Percentiles rank a stretch among this genome's conserved stretches.
These are phyloP conservation scores for Wickerhamia fluorescens DNA, from an alignment of 805 yeast species.

Conservation along the genomic window DNA sequence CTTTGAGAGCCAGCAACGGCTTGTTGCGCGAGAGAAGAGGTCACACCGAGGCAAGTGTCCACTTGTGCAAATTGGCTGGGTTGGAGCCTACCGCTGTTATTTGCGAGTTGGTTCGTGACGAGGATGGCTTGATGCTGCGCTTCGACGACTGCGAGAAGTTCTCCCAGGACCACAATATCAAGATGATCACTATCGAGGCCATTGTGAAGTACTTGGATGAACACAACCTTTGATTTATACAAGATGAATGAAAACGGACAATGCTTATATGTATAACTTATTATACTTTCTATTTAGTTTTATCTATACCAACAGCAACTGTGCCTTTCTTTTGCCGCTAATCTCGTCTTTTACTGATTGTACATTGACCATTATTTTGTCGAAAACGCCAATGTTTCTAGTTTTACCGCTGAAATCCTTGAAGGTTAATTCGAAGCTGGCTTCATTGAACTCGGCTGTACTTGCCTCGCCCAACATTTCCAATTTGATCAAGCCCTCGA, in stretches of 20 bases:
- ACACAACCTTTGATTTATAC: too few species aligned
- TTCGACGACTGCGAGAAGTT: conserved; percentile 77
- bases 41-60: conserved; percentile 96
- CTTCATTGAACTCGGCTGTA: conserved; percentile 69
- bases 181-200: conserved; percentile 73
- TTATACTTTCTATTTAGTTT: too few species aligned
- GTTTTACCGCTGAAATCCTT: conserved; percentile 34
- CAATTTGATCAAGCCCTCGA: conserved; percentile 84
- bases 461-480: conserved; percentile 65
- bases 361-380: conserved; percentile 77
- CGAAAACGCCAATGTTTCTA: conserved; percentile 66
- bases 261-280: too few species aligned
- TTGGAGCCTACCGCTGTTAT: conserved; percentile 84
- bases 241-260: too few species aligned
- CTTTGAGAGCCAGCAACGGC: conserved; percentile 85
- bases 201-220: conserved; percentile 40
- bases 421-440: conserved; percentile 61
- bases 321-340: conserved; percentile 91
- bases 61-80: conserved; percentile 70
- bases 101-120: conserved; percentile 88
- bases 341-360: conserved; percentile 75
- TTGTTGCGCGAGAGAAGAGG: conserved; percentile 79
- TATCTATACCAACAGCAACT: conserved; percentile 53
- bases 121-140: conserved; percentile 94
- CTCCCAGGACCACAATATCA: conserved; percentile 52